Conservation (phyloP, 345 rosid genomes). For the Eucalyptus urophylla region DNA sequence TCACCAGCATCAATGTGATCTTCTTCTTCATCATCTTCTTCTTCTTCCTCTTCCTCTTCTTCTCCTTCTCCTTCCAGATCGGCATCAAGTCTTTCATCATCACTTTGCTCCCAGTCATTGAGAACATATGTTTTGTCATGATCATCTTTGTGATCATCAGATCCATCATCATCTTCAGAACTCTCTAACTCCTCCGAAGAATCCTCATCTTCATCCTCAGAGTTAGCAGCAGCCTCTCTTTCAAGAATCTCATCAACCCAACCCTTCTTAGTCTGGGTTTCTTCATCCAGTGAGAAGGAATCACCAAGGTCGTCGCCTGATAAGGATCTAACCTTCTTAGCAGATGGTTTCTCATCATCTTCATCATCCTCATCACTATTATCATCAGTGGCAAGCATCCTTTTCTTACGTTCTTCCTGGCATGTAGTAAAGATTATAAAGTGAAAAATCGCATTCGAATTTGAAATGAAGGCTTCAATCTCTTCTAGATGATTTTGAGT, state of each 20-base stretch:
- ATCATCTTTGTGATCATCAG: conserved; percentile 31
- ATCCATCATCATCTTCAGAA: conserved; percentile 31
- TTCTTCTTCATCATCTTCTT: neutral
- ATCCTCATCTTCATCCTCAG: conserved; percentile 44
- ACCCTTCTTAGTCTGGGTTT: conserved; percentile 38
- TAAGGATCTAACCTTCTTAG: conserved; percentile 21
- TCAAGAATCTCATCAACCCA: conserved; percentile 89
- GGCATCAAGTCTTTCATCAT: conserved; percentile 49
- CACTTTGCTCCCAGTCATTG: conserved; percentile 93
- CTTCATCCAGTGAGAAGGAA: conserved; percentile 60
- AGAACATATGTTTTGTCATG: conserved; percentile 12
- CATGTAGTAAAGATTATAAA: neutral
- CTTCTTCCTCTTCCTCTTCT: neutral
- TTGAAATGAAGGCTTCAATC: neutral
- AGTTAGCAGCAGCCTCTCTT: conserved; percentile 33
- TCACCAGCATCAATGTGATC: neutral
- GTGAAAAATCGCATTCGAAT: neutral
- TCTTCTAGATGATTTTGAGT: neutral
- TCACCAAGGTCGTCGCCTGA: conserved; percentile 96
- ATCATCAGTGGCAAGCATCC: conserved; percentile 68
- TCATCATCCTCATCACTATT: conserved; percentile 70
- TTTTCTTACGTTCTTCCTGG: conserved; percentile 77
- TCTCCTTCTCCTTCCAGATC: conserved; percentile 31
- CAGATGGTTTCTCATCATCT: conserved; percentile 20
- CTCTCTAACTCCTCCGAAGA: conserved; percentile 45